These are phyloP conservation scores for Recurvomyces mirabilis DNA, from an alignment of 495 filamentous ascomycete genomes.

Conservation along the genomic window DNA sequence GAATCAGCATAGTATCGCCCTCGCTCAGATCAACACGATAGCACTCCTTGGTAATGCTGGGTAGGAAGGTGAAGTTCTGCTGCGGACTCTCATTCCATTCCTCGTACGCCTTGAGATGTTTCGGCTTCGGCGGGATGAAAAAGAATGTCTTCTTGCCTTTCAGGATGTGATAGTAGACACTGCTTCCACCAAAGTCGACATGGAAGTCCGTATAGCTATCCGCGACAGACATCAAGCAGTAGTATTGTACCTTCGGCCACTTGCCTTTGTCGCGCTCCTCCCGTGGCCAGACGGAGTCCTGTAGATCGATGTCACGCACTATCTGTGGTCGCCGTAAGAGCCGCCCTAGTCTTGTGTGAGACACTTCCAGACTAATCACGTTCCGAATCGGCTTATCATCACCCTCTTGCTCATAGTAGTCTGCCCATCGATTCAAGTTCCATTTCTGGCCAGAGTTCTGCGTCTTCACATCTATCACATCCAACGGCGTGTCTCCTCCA, in stretches of 20 bases:
- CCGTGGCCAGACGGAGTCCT: constrained; percentile 60
- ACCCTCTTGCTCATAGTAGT: constrained; percentile 57
- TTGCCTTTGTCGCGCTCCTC: constrained; percentile 47
- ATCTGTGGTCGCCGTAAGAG: constrained; percentile 58
- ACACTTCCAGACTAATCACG: constrained; percentile 68
- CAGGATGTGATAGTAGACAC: constrained; percentile 67
- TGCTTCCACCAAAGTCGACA: constrained; percentile 71
- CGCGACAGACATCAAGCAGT: constrained; percentile 68
- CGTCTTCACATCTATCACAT: constrained; percentile 68
- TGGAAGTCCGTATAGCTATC: constrained; percentile 75
- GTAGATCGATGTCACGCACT: constrained; percentile 60
- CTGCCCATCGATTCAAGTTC: constrained; percentile 62
- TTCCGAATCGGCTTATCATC: constrained; percentile 57
- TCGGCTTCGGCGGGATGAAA: constrained; percentile 64
- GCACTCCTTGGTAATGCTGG: constrained; percentile 60
- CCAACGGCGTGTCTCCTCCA: constrained; percentile 52
- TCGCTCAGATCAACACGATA: constrained; percentile 60
- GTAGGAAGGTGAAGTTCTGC: constrained; percentile 60
- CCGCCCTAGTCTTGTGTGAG: constrained; percentile 52
- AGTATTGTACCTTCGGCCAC: constrained; percentile 56
- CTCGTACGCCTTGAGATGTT: constrained; percentile 66
- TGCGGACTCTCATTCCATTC: constrained; percentile 64
- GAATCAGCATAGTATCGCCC: constrained; percentile 70
- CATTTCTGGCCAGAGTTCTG: constrained; percentile 62
- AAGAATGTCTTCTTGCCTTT: constrained; percentile 70